Evolutionary conservation across 768 basidiomycete genomes (phyloP), one percentile per base, ranked within the genome.

Genomic region (Cystobasidium tubakii): DNA sequence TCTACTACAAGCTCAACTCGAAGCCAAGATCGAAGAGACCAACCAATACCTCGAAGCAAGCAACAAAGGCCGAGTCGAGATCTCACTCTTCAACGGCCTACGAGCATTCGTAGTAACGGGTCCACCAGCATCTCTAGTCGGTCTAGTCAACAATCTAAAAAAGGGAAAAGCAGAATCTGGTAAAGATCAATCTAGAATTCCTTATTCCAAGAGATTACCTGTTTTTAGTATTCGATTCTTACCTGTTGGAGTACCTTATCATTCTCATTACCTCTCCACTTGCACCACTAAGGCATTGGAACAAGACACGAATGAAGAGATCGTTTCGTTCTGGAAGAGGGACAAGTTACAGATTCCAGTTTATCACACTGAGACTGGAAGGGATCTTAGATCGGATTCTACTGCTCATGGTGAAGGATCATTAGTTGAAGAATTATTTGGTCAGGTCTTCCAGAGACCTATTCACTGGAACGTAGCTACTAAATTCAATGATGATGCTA

Each of bases 221-320:
- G 90, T 91, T 4, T 98, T 99, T 82, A 89, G 87, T 53, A 86
- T 90, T 62, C 88, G 96, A 55, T 99, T 98, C 85, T 83, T 99
- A 78, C 89, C 91, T n/a, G 90, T 99, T 79, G 89, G 88, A 66
- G 95, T 93, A 1, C 96, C 96, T 0, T 99, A 93, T 83, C 96
- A 99, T 84, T 94, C 92, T 81, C 83, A 84, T 23, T 95, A 97
- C 82, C 84, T 99, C 69, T 80, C 80, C 21, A 88, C 86, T 33
- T 89, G 87, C 0, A 87, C 91, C 1, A 86, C 92, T 75, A 89
- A 87, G 81, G 82, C 96, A 60, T 81, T 89, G 44, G 81, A 85
- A n/a, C 86, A 89, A 73, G 91, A 94, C 83, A 82, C 94, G 42
- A 86, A 91, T 78, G 92, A 95, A 78, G 64, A 78, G 73, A 36